Conservation (phyloP, 2,329 filamentous ascomycete genomes). For the Geosmithia morbida region DNA sequence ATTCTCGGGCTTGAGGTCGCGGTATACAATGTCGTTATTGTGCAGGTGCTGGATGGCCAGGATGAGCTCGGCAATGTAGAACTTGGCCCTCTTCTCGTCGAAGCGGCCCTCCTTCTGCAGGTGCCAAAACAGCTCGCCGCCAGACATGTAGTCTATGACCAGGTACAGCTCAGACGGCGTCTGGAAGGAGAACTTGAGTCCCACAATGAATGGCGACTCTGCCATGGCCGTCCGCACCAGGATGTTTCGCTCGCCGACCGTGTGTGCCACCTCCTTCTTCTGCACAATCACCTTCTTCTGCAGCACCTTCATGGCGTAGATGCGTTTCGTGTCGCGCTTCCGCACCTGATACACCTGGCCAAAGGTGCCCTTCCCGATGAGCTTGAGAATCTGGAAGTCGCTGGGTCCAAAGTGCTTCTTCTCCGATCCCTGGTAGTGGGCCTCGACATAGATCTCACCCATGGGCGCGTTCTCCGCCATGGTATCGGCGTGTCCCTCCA, state of each 20-base stretch:
- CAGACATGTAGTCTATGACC: slow-evolving; percentile 99
- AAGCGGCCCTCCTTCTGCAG: slow-evolving; percentile 94
- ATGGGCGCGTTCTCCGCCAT: slow-evolving; percentile 58
- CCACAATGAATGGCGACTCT: slow-evolving; percentile 94
- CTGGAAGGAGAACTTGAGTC: slow-evolving; percentile 97
- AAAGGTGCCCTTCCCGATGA: slow-evolving; percentile 97
- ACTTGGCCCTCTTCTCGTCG: slow-evolving; percentile 87
- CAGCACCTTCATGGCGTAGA: slow-evolving; percentile 98
- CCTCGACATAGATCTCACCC: slow-evolving; percentile 80
- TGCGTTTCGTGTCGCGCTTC: slow-evolving; percentile 89
- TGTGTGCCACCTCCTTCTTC: slow-evolving; percentile 98
- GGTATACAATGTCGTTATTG: slow-evolving; percentile 94
- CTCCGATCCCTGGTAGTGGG: slow-evolving; percentile 73
- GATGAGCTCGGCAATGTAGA: slow-evolving; percentile 97
- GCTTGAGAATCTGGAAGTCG: slow-evolving; percentile 89
- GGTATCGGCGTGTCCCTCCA: slow-evolving; percentile 63
- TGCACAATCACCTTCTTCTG: slow-evolving; percentile 99
- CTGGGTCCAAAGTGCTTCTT: slow-evolving; percentile 88
- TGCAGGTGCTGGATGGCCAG: slow-evolving; percentile 90
- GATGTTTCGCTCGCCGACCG: slow-evolving; percentile 92
- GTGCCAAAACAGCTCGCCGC: slow-evolving; percentile 97
- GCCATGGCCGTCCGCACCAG: slow-evolving; percentile 90
- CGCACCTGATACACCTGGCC: slow-evolving; percentile 97
- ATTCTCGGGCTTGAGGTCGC: slow-evolving; percentile 94
- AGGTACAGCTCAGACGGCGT: slow-evolving; percentile 92